Conservation (phyloP, 1,284 basidiomycete genomes). For the Cerrena zonata region DNA sequence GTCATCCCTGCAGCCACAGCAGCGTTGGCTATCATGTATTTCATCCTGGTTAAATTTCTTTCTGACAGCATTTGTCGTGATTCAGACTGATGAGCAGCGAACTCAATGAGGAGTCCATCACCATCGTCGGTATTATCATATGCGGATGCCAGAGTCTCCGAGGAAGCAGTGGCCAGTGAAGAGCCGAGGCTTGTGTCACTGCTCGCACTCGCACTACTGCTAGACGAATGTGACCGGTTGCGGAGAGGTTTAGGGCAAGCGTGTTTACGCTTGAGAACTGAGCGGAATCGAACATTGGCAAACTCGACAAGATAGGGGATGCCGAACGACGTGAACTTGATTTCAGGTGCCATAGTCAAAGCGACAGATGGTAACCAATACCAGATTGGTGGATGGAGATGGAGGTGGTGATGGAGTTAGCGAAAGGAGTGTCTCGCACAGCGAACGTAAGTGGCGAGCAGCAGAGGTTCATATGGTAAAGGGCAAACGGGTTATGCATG, state of each 20-base stretch:
- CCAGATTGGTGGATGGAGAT: constrained; percentile 19
- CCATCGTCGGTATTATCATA: constrained; percentile 11
- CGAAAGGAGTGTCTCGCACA: constrained; percentile 14
- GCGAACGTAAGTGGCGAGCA: neutral
- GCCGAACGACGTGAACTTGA: constrained; percentile 39
- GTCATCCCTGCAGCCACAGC: constrained; percentile 46
- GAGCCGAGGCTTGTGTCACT: constrained; percentile 8
- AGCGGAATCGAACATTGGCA: constrained; percentile 35
- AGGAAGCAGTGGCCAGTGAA: constrained; percentile 21
- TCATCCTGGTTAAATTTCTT: constrained; percentile 32
- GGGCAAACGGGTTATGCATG: neutral
- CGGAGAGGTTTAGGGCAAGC: constrained; percentile 1
- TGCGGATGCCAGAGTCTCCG: constrained; percentile 19
- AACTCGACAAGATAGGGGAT: constrained; percentile 39
- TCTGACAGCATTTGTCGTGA: constrained; percentile 26
- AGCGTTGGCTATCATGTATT: constrained; percentile 37
- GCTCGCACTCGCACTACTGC: constrained; percentile 10
- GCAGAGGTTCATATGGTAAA: neutral
- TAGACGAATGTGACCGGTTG: constrained; percentile 4
- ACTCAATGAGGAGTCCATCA: constrained; percentile 35
- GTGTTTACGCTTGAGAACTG: constrained; percentile 17
- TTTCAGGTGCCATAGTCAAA: constrained; percentile 26
- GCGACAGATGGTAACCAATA: constrained; percentile 15
- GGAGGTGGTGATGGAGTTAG: constrained; percentile 9
- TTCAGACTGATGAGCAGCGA: constrained; percentile 20